Evolutionary conservation across 257 asterid species (phyloP).

Genomic region (Verbena officinalis): DNA sequence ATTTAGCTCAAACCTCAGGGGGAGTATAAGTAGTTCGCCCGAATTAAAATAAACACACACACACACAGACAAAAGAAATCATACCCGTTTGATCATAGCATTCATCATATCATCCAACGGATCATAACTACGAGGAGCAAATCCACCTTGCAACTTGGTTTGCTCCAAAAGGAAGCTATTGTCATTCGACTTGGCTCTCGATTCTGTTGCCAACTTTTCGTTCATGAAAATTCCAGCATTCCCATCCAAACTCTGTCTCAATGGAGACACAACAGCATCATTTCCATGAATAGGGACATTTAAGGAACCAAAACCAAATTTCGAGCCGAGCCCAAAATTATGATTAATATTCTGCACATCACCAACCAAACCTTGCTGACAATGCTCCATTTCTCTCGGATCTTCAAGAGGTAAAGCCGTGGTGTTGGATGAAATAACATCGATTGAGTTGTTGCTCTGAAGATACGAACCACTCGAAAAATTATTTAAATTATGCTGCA

Average conservation of each 20-base stretch:
- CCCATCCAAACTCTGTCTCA: conserved; percentile 44
- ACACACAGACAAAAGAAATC: not conserved
- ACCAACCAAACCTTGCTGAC: conserved; percentile 46
- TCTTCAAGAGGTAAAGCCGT: conserved; percentile 51
- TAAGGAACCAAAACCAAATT: conserved; percentile 37
- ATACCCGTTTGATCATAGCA: conserved; percentile 73
- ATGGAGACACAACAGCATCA: conserved; percentile 28
- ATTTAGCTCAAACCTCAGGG: no score
- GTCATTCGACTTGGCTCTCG: conserved; percentile 50
- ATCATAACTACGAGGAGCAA: conserved; percentile 52
- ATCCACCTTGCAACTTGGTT: conserved; percentile 50
- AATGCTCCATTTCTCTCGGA: conserved; percentile 48
- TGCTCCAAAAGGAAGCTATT: conserved; percentile 53
- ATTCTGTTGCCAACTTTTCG: conserved; percentile 36
- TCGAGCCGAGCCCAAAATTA: conserved; percentile 43
- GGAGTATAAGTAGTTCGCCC: no score
- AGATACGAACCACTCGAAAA: conserved; percentile 39
- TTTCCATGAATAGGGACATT: conserved; percentile 42
- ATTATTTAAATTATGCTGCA: conserved; percentile 47
- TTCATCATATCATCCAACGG: conserved; percentile 77
- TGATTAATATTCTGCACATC: conserved; percentile 43
- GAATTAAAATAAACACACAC: no score
- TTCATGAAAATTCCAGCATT: conserved; percentile 38
- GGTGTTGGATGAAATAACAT: conserved; percentile 39
- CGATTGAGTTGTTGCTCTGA: conserved; percentile 40